Evolutionary conservation across 805 yeast genomes (phyloP).

Genomic region (Blastobotrys mokoenaii): DNA sequence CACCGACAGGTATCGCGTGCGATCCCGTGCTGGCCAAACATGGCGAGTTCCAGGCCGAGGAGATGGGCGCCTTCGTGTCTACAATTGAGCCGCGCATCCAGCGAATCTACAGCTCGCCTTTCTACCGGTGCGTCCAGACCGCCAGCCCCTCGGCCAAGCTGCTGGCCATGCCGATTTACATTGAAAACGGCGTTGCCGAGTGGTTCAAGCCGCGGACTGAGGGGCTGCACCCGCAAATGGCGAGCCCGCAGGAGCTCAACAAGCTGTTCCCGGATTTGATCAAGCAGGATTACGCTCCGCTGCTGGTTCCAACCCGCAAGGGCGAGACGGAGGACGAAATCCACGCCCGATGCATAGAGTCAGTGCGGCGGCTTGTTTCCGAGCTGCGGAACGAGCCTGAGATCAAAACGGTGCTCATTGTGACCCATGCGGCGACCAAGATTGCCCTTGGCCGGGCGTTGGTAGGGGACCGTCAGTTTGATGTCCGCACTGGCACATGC

Average conservation of each 20-base stretch:
- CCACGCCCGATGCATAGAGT: conserved; percentile 47
- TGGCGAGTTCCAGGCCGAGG: conserved; percentile 81
- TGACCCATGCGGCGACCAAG: conserved; percentile 90
- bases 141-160: conserved; percentile 56
- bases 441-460: conserved; percentile 79
- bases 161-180: conserved; percentile 48
- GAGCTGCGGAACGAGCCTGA: conserved; percentile 48
- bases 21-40: conserved; percentile 85
- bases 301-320: conserved; percentile 46
- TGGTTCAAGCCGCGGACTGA: conserved; percentile 66
- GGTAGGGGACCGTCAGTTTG: conserved; percentile 42
- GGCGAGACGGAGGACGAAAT: conserved; percentile 79
- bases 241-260: conserved; percentile 48
- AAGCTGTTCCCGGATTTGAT: conserved; percentile 46
- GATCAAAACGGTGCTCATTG: conserved; percentile 55
- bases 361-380: conserved; percentile 51
- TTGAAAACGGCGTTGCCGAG: conserved; percentile 86
- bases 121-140: conserved; percentile 84
- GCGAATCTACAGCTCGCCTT: conserved; percentile 71
- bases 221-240: conserved; percentile 46
- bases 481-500: conserved; percentile 74
- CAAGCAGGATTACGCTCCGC: conserved; percentile 41
- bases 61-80: conserved; percentile 55
- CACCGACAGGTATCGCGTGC: conserved; percentile 83
- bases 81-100: conserved; percentile 53